Base-by-base conservation (phyloP, 2,329 filamentous ascomycete species). In the Dactylellina haptotyla region DNA sequence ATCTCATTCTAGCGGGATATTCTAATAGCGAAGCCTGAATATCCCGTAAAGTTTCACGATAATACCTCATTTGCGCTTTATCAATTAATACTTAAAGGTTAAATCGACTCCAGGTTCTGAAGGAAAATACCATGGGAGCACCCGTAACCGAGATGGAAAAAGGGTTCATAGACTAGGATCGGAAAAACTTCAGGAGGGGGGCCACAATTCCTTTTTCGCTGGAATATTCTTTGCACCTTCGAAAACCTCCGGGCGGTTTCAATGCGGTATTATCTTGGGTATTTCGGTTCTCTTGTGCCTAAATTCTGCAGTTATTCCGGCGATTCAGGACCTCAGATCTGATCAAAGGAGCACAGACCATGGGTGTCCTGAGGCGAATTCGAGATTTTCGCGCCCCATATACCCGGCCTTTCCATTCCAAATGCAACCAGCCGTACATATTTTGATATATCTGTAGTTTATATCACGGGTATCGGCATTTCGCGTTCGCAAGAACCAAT, bases 141-240 rank as follows among this genome's bases (percentile, higher is more conserved):
- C 26, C 50, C 43, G 37, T 28, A 56, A 65, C 61, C 50, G 50
- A 56, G 61, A 56, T 64, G 59, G 26, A 30, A 51, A 54, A 37
- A 51, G 26, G 34, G 14, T 6, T 18, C 12, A 66, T 20, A 30
- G 18, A 41, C 64, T 12, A 23, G 64, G 56, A 39, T 61, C 64
- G 64, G 64, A 69, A 69, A 69, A 69, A 69, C 56, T 39, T 69
- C 56, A 53, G 37, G n/a, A n/a, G n/a, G n/a, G n/a, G n/a, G n/a
- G n/a, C n/a, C n/a, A n/a, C n/a, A n/a, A n/a, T n/a, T n/a, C n/a
- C n/a, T n/a, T 20, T 28, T 32, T 46, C 32, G n/a, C 20, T 45
- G 23, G 56, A 56, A 56, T 26, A n/a, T 34, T 34, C 25, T 48
- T 26, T 59, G 54, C 54, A 37, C 4, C 16, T 46, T 32, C 16